Conservation (phyloP, 1,284 basidiomycete species). For the Pulchroboletus neoregius region DNA sequence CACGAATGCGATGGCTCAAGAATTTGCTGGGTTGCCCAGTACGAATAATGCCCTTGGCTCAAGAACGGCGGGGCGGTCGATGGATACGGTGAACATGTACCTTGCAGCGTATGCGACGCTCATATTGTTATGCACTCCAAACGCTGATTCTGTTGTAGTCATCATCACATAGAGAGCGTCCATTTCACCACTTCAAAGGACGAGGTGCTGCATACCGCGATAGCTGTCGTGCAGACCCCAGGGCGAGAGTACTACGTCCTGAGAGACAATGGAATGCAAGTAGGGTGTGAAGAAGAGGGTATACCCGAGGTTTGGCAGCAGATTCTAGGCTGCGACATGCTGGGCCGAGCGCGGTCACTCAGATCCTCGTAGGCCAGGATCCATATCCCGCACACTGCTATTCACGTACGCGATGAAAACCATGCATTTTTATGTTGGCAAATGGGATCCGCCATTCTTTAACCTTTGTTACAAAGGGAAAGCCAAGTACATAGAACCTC, state of each 20-base stretch:
- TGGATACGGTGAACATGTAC: constrained; percentile 56
- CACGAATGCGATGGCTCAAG: constrained; percentile 58
- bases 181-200: constrained; percentile 50
- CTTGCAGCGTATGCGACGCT: constrained; percentile 50
- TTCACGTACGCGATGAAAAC: neutral
- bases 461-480: no score
- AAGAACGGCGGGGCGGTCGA: constrained; percentile 23
- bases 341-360: constrained; percentile 3
- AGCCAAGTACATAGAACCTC: no score
- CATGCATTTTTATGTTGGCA: no score
- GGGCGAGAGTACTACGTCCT: constrained; percentile 62
- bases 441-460: no score
- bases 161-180: constrained; percentile 72
- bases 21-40: constrained; percentile 49
- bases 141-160: constrained; percentile 38
- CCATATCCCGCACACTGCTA: no score
- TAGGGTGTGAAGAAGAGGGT: constrained; percentile 73
- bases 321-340: constrained; percentile 47
- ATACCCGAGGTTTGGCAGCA: constrained; percentile 57
- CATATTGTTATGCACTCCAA: neutral
- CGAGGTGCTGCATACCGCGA: constrained; percentile 49
- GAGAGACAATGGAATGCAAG: constrained; percentile 69
- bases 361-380: neutral
- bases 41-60: constrained; percentile 6
- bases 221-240: constrained; percentile 66